Evolutionary conservation across 495 filamentous ascomycete species (phyloP).

Genomic region (Elasticomyces elasticus): DNA sequence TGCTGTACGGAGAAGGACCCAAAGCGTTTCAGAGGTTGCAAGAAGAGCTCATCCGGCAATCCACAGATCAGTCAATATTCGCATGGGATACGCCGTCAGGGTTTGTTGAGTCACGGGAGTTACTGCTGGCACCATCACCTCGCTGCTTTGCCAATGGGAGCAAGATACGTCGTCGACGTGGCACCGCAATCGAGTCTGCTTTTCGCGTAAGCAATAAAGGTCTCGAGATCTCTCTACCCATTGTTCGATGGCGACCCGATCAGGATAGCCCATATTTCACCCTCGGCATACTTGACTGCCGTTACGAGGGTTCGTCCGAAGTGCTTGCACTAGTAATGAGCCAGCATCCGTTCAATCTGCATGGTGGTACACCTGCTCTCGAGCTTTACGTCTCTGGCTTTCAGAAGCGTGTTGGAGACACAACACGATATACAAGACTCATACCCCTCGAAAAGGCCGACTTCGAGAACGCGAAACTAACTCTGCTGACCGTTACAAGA

Average conservation of each 20-base stretch:
- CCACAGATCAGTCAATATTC: conserved; percentile 7
- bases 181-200: background rate
- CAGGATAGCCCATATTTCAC: background rate
- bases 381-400: background rate
- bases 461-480: background rate
- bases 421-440: background rate
- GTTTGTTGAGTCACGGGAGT: background rate
- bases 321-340: background rate
- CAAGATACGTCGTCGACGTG: background rate
- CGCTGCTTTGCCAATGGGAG: background rate
- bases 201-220: background rate
- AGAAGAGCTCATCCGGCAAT: conserved; percentile 12
- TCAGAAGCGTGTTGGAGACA: background rate
- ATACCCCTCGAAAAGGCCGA: background rate
- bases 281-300: background rate
- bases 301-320: background rate
- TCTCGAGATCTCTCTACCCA: background rate
- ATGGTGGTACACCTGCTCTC: background rate
- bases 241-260: background rate
- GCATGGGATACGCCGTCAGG: conserved; percentile 3
- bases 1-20: conserved; percentile 16
- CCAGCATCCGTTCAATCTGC: background rate
- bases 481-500: background rate
- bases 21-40: conserved; percentile 13
- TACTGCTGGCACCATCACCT: background rate